These are phyloP conservation scores for Esteya vermicola DNA, from an alignment of 2,329 filamentous ascomycete genomes.

Conservation along the genomic window DNA sequence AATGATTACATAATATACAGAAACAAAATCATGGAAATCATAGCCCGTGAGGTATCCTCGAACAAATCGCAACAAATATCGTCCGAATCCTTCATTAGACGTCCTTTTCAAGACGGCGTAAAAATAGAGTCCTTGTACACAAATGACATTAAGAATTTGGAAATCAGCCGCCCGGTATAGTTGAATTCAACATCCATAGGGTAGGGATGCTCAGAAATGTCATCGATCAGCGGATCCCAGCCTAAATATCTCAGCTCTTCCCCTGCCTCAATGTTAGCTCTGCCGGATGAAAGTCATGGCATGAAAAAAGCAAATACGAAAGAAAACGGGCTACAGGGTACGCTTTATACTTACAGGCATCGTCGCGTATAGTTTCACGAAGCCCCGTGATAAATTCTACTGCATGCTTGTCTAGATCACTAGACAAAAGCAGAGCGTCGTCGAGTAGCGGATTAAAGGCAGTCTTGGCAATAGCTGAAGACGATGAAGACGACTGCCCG, in stretches of 20 bases:
- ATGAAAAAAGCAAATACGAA: neutral
- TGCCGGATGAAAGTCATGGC: neutral
- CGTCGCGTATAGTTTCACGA: constrained; percentile 25
- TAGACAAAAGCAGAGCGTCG: constrained; percentile 22
- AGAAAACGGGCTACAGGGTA: neutral
- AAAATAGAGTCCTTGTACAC: constrained; percentile 6
- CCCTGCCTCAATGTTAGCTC: neutral
- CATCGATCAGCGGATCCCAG: constrained; percentile 30
- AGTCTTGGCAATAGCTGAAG: constrained; percentile 24
- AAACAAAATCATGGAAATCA: too few species aligned
- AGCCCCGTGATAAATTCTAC: constrained; percentile 30
- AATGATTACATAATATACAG: too few species aligned
- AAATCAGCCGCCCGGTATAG: constrained; percentile 37
- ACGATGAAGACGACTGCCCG: neutral
- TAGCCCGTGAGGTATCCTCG: too few species aligned
- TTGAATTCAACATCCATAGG: constrained; percentile 32
- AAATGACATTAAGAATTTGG: constrained; percentile 42
- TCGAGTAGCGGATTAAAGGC: constrained; percentile 43
- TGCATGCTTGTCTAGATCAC: constrained; percentile 30
- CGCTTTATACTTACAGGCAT: constrained; percentile 25
- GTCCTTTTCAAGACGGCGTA: constrained; percentile 2
- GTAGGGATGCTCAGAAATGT: constrained; percentile 28
- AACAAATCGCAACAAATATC: neutral
- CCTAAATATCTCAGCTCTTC: constrained; percentile 27
- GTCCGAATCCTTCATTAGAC: too few species aligned